These are phyloP conservation scores for Paramecium biaurelia DNA, from an alignment of 73 alveolate species.

Conservation along the genomic window DNA sequence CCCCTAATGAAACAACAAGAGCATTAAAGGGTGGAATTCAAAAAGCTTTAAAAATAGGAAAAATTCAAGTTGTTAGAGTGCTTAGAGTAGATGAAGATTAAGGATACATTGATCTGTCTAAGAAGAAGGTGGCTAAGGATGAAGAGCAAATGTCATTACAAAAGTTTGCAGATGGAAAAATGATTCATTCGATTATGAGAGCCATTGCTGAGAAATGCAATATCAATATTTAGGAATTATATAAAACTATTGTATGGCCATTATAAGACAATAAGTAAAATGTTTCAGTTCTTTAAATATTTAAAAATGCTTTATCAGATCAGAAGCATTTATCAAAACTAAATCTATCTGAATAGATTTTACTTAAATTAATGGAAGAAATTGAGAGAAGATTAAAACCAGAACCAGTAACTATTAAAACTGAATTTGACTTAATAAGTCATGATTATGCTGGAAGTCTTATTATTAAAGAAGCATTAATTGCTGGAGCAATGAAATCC, in stretches of 20 bases:
- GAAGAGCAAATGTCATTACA: conserved; percentile 64
- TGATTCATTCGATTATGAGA: conserved; percentile 87
- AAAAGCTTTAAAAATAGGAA: conserved; percentile 86
- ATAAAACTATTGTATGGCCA: conserved; percentile 86
- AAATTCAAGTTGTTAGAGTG: conserved; percentile 87
- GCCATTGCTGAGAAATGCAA: conserved; percentile 66
- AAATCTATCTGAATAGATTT: conserved; percentile 71
- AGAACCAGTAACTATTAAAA: conserved; percentile 84
- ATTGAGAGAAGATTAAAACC: conserved; percentile 84
- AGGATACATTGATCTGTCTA: conserved; percentile 89
- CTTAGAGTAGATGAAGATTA: conserved; percentile 85
- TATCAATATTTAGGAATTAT: conserved; percentile 68
- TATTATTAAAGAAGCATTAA: conserved; percentile 83
- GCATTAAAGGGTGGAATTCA: conserved; percentile 80
- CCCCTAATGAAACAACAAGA: conserved; percentile 87
- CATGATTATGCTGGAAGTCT: conserved; percentile 87
- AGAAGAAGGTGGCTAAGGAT: conserved; percentile 84
- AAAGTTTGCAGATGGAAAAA: conserved; percentile 74
- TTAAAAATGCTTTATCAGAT: conserved; percentile 70
- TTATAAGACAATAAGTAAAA: conserved; percentile 78
- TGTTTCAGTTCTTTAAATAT: conserved; percentile 81
- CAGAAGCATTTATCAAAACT: conserved; percentile 34
- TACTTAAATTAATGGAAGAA: conserved; percentile 74
- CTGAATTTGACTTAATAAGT: conserved; percentile 86
- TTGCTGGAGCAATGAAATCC: conserved; percentile 71